phyloP scores from a whole-genome alignment of 2,329 filamentous ascomycete genomes.

The Xylariaceae sp. region DNA sequence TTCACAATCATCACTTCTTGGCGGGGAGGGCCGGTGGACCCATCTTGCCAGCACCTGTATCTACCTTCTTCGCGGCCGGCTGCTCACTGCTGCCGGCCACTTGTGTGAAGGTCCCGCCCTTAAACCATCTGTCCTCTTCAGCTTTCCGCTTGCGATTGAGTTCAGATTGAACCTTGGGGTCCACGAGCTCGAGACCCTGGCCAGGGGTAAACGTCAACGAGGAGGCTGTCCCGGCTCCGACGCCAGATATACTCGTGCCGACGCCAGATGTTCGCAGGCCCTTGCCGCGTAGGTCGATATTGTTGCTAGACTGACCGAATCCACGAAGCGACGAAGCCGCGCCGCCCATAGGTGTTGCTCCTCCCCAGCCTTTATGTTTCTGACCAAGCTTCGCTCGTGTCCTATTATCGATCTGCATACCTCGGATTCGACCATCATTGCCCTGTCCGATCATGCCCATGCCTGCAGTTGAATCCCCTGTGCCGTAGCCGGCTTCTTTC shows the following conservation, averaged over 20 bases:
- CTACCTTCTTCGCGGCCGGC: constrained; percentile 61
- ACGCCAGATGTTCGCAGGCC: constrained; percentile 81
- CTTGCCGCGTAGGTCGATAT: constrained; percentile 69
- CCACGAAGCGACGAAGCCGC: constrained; percentile 78
- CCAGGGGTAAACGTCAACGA: constrained; percentile 91
- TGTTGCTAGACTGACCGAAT: constrained; percentile 62
- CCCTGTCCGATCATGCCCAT: constrained; percentile 92
- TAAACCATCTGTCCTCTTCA: constrained; percentile 95
- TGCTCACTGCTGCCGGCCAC: constrained; percentile 42
- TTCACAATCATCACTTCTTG: constrained; percentile 12
- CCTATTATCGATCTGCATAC: constrained; percentile 84
- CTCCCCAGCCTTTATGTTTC: constrained; percentile 95
- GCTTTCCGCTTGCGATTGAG: constrained; percentile 86
- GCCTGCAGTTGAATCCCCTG: constrained; percentile 78
- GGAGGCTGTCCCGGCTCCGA: constrained; percentile 70
- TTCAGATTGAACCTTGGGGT: constrained; percentile 86
- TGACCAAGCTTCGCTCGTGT: constrained; percentile 90
- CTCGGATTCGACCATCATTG: constrained; percentile 84
- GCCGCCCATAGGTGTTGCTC: constrained; percentile 59
- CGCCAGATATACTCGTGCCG: constrained; percentile 61
- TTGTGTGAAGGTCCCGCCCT: constrained; percentile 94
- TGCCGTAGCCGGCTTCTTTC: constrained; percentile 85
- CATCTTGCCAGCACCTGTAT: constrained; percentile 57
- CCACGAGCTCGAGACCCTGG: constrained; percentile 90
- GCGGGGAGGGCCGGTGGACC: constrained; percentile 23